A percentile compares a stretch with the other conserved stretches of the same genome.
Conservation (phyloP, 805 yeast species). For the Allodekkera sacchari region DNA sequence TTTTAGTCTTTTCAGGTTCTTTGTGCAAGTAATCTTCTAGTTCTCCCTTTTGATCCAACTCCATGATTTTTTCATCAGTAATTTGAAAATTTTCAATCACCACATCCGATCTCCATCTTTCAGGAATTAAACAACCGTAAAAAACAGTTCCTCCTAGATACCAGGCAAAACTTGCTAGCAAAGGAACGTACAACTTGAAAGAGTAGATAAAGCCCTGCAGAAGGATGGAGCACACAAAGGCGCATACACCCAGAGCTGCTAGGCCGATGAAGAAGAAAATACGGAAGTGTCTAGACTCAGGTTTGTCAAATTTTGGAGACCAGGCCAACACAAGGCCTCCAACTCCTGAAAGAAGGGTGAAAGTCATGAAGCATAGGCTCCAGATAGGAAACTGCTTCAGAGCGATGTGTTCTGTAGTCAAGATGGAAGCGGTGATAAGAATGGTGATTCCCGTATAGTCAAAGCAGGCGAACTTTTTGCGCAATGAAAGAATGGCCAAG, state of each 20-base stretch:
- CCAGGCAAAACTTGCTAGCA: conserved; percentile 63
- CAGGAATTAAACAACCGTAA: conserved; percentile 85
- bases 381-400: conserved; percentile 50
- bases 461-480: conserved; percentile 80
- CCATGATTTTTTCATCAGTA: conserved; percentile 24
- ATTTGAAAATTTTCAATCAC: conserved; percentile 36
- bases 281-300: conserved; percentile 73
- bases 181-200: conserved; percentile 52
- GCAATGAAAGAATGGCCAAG: conserved; percentile 51
- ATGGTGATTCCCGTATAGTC: conserved; percentile 94
- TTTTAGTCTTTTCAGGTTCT: conserved; percentile 27
- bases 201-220: conserved; percentile 51
- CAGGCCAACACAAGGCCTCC: conserved; percentile 77
- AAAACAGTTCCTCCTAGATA: conserved; percentile 78
- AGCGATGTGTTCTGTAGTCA: conserved; percentile 78
- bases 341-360: conserved; percentile 60
- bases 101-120: conserved; percentile 73
- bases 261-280: conserved; percentile 74
- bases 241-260: conserved; percentile 64
- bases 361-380: conserved; percentile 42
- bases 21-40: conserved; percentile 32
- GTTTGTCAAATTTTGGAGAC: conserved; percentile 86
- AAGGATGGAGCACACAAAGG: conserved; percentile 48
- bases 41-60: conserved; percentile 19
- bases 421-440: conserved; percentile 79